A percentile compares a stretch with the other conserved stretches of the same genome.
Conservation (phyloP, 768 basidiomycete genomes). For the Pulveroboletus sp. region DNA sequence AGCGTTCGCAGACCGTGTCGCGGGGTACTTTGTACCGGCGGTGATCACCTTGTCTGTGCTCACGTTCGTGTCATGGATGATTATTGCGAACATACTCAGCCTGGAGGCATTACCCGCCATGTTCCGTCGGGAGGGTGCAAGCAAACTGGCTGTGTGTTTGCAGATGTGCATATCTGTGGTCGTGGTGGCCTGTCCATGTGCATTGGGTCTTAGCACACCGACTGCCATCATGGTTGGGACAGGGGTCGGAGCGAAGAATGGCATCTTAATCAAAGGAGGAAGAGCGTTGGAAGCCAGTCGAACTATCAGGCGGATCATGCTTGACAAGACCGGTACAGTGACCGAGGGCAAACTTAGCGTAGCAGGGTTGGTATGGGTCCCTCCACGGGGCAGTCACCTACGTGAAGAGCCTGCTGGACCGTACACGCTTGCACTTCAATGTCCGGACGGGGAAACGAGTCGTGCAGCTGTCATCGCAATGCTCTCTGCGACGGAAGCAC, state of each 20-base stretch:
- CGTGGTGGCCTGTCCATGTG: conserved; percentile 98
- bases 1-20: conserved; percentile 90
- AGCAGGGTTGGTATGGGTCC: conserved; percentile 71
- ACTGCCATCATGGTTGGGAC: conserved; percentile 99
- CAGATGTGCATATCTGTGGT: conserved; percentile 98
- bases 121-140: conserved; percentile 82
- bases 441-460: conserved; percentile 59
- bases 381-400: conserved; percentile 28
- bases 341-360: conserved; percentile 93
- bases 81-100: conserved; percentile 56
- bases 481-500: conserved; percentile 81
- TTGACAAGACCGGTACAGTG: conserved; percentile 98
- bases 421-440: conserved; percentile 25
- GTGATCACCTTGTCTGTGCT: conserved; percentile 78
- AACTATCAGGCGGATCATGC: conserved; percentile 71
- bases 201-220: conserved; percentile 91
- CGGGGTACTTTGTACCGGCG: conserved; percentile 91
- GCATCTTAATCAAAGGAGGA: conserved; percentile 97
- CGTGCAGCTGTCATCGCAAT: conserved; percentile 68
- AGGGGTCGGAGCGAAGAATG: conserved; percentile 93
- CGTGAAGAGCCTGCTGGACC: conserved; percentile 10
- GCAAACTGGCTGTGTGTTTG: conserved; percentile 84
- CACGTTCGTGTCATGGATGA: conserved; percentile 84
- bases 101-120: conserved; percentile 68
- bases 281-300: conserved; percentile 89